These are phyloP conservation scores for Chlorella variabilis DNA, from an alignment of 163 green algal species.

Conservation along the genomic window DNA sequence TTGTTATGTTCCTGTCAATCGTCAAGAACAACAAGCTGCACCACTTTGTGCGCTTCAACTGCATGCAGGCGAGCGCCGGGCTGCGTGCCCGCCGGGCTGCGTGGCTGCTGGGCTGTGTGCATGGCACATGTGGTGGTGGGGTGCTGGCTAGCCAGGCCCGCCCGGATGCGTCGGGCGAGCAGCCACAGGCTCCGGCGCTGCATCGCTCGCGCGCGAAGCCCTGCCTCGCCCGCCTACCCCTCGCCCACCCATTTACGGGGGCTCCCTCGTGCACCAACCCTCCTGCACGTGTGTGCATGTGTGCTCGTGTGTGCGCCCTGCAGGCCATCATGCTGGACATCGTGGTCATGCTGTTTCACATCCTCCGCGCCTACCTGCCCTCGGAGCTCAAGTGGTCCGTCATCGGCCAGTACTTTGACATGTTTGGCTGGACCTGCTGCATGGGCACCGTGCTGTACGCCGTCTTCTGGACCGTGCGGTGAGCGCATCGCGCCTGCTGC, in stretches of 20 bases:
- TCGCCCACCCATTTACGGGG: no score
- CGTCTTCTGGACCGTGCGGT: slow-evolving; percentile 74
- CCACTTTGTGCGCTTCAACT: slow-evolving; percentile 89
- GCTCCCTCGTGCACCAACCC: no score
- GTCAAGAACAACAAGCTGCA: slow-evolving; percentile 85
- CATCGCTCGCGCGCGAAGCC: no score
- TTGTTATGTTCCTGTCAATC: slow-evolving; percentile 82
- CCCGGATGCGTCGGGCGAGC: no score
- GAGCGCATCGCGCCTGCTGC: background rate
- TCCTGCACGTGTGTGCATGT: no score
- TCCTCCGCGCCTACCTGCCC: slow-evolving; percentile 78
- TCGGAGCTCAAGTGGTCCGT: slow-evolving; percentile 68
- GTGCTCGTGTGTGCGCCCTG: no score
- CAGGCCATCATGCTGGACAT: slow-evolving; percentile 87
- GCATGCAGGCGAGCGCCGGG: slow-evolving; percentile 73
- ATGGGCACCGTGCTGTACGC: slow-evolving; percentile 76
- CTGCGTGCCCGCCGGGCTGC: no score
- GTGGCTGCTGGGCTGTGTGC: no score
- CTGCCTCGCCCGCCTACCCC: no score
- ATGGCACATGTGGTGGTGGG: no score
- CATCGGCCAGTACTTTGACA: slow-evolving; percentile 61
- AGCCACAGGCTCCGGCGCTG: no score
- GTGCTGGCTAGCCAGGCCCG: no score
- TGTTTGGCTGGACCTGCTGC: slow-evolving; percentile 66
- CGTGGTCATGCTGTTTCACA: slow-evolving; percentile 81